A percentile compares a stretch with the other conserved stretches of the same genome.
These are phyloP conservation scores for Entophlyctis luteolus DNA, from an alignment of 192 early-diverging fungal species.

Conservation along the genomic window DNA sequence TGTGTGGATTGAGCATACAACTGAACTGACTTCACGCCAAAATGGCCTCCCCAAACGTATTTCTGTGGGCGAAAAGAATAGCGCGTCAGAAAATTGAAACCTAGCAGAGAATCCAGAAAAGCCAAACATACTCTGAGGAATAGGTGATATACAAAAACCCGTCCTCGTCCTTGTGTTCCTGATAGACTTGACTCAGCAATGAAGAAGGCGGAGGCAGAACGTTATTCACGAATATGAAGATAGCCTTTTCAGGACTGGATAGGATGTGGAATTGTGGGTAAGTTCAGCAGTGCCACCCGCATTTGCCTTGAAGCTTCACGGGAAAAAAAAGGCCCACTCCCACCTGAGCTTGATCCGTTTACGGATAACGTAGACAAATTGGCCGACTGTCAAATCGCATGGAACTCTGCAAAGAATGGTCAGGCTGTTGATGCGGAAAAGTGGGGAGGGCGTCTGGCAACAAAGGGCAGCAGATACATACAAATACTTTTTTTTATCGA, in stretches of 20 bases:
- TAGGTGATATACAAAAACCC: slow-evolving; percentile 77
- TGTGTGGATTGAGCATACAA: not conserved
- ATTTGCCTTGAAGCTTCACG: not conserved
- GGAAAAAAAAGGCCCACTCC: not conserved
- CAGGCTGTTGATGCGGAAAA: no score
- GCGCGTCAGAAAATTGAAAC: not conserved
- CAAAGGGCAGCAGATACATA: slow-evolving; percentile 1
- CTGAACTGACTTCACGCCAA: not conserved
- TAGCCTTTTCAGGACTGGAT: slow-evolving; percentile 87
- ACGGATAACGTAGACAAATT: slow-evolving; percentile 93
- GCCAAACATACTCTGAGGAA: slow-evolving; percentile 16
- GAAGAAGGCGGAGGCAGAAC: slow-evolving; percentile 91
- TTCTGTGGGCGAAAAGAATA: not conserved
- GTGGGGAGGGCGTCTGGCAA: no score
- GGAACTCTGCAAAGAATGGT: slow-evolving; percentile 60
- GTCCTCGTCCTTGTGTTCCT: slow-evolving; percentile 97
- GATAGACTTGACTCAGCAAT: slow-evolving; percentile 89
- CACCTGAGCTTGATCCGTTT: slow-evolving; percentile 86
- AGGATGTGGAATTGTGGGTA: not conserved
- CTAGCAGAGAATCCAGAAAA: not conserved
- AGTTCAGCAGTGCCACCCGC: slow-evolving; percentile 35
- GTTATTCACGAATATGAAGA: slow-evolving; percentile 98
- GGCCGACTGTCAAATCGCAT: slow-evolving; percentile 91
- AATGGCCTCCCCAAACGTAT: not conserved
- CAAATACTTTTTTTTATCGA: slow-evolving; percentile 99